Base-by-base conservation (phyloP, 495 filamentous ascomycete genomes). In the Lasiosphaeriaceae sp. region DNA sequence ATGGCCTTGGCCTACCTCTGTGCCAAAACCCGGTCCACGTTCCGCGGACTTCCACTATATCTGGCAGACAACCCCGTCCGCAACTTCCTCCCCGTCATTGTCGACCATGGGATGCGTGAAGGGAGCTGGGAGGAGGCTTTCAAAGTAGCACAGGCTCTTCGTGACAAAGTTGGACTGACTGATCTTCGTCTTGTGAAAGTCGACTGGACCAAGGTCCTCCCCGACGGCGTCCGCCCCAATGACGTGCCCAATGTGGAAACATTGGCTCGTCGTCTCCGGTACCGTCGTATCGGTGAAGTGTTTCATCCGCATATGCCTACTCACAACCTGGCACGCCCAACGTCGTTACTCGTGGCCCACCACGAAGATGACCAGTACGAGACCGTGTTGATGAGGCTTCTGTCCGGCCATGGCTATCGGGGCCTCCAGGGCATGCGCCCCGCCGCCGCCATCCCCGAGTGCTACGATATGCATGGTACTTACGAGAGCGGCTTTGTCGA, bases 1-100 rank as follows among this genome's bases (percentile, higher is more conserved):
- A 98, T 96, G 92, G 93, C 92, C 20, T 75, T 98, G 37, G 90
- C 91, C 43, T 80, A 74, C 55, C 79, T 97, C n/a, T 91, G 85
- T 59, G 68, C 67, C 39, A 70, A 77, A 14, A 37, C 64, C 22
- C 67, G 55, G 58, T 70, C 5, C 53, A 26, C 19, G 8, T 20
- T 44, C 61, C 26, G 21, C 45, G 11, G 48, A 55, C 29, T 63
- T 74, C 55, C n/a, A n/a, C n/a, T 68, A 31, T 47, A 51, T 79
- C 20, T 62, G 63, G 12, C 26, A 4, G 72, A 75, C 55, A 67
- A 75, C 58, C 63, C 61, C 37, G 47, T 74, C 20, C 57, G 75
- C 34, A 60, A 63, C 1, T 81, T 92, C 34, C 74, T 74, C 8
- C 87, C 80, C 3, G 80, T 94, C 59, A 79, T 96, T 17, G 82